phyloP scores from a whole-genome alignment of 192 early-diverging fungal genomes.

The Podila horticola region DNA sequence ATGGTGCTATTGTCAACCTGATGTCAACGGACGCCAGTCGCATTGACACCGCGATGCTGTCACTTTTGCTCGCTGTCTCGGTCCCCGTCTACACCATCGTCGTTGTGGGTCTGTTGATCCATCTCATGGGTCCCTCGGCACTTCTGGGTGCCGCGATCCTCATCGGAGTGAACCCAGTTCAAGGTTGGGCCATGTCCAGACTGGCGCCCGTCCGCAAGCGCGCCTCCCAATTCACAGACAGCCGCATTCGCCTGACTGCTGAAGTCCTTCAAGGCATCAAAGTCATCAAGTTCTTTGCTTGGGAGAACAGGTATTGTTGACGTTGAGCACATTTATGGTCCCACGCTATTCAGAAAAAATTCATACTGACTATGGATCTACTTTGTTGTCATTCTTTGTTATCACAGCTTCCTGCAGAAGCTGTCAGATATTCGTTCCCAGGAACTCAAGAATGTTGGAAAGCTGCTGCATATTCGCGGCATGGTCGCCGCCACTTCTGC shows the following conservation, averaged over 20 bases:
- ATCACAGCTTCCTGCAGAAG: not conserved
- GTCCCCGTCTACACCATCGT: slow-evolving; percentile 19
- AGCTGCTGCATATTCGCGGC: not conserved
- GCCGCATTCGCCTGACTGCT: slow-evolving; percentile 57
- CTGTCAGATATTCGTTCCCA: not conserved
- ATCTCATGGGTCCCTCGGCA: slow-evolving; percentile 39
- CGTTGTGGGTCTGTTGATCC: slow-evolving; percentile 24
- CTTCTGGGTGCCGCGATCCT: slow-evolving; percentile 35
- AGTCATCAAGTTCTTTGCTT: slow-evolving; percentile 78
- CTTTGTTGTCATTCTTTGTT: not conserved
- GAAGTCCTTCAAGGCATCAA: slow-evolving; percentile 67
- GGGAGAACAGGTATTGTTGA: slow-evolving; percentile 44
- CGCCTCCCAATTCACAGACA: slow-evolving; percentile 59
- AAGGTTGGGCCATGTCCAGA: slow-evolving; percentile 37
- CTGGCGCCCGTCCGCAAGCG: slow-evolving; percentile 30
- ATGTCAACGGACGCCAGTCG: slow-evolving; percentile 57
- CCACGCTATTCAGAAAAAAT: not conserved
- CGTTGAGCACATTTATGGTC: not conserved
- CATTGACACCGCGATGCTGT: slow-evolving; percentile 38
- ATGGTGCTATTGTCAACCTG: slow-evolving; percentile 56
- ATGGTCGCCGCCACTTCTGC: not conserved
- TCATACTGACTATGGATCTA: not conserved
- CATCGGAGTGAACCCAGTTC: slow-evolving; percentile 29
- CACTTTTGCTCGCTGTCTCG: slow-evolving; percentile 20
- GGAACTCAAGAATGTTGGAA: slow-evolving; percentile 5